These are phyloP conservation scores for Thalassiosira oceanica DNA, from an alignment of 352 stramenopile genomes.

Conservation along the genomic window DNA sequence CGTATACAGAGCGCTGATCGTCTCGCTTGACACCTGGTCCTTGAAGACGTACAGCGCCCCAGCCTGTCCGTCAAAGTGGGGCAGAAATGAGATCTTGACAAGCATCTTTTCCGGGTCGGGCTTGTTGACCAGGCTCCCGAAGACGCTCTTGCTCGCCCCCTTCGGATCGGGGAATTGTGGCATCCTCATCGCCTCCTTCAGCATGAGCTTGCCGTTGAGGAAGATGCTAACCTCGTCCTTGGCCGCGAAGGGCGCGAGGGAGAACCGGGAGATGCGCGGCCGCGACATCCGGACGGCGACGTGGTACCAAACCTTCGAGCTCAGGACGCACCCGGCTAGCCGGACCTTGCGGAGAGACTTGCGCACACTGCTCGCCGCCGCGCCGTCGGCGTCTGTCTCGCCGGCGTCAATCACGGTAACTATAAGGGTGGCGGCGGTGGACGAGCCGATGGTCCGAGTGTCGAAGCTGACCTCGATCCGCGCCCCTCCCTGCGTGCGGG, in stretches of 20 bases:
- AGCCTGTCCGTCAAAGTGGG: constrained; percentile 69
- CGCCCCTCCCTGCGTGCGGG: constrained; percentile 38
- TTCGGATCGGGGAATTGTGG: constrained; percentile 7
- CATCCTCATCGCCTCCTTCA: constrained; percentile 66
- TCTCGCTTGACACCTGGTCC: constrained; percentile 68
- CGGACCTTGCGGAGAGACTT: constrained; percentile 29
- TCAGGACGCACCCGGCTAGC: constrained; percentile 58
- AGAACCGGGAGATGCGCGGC: constrained; percentile 60
- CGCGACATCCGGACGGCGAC: constrained; percentile 63
- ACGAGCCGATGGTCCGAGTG: constrained; percentile 15
- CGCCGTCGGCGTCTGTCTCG: neutral
- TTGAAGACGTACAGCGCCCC: constrained; percentile 73
- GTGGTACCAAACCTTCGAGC: constrained; percentile 76
- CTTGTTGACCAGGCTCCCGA: neutral
- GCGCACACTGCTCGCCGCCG: neutral
- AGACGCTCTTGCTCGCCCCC: neutral
- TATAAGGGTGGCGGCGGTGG: constrained; percentile 42
- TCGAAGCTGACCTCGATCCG: constrained; percentile 70
- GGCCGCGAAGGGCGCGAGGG: constrained; percentile 30
- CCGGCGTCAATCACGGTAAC: constrained; percentile 36
- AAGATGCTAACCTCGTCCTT: constrained; percentile 74
- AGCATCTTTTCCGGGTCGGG: constrained; percentile 25
- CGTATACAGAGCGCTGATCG: constrained; percentile 60
- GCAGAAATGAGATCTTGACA: constrained; percentile 48
- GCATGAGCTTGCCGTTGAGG: constrained; percentile 77